Percentiles rank a stretch among this genome's conserved stretches.
Conservation (phyloP, 1,284 basidiomycete genomes). For the Mycosarcoma mackinlayi region DNA sequence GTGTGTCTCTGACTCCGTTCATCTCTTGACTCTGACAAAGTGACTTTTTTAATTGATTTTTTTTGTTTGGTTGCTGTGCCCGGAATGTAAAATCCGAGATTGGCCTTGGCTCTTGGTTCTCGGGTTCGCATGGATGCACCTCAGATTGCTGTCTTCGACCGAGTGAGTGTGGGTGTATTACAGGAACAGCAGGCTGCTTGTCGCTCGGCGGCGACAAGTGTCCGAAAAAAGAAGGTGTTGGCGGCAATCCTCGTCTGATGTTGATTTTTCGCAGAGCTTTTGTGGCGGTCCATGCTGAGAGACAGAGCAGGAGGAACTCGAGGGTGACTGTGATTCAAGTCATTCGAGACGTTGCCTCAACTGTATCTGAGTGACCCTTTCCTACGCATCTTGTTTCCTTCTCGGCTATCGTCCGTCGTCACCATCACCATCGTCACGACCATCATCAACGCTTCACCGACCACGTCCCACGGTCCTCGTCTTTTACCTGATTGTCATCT, state of each 20-base stretch:
- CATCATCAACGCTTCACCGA: slow-evolving; percentile 3
- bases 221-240: slow-evolving; percentile 1
- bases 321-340: no score
- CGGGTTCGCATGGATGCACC: no score
- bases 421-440: background rate
- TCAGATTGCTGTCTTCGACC: no score
- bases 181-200: no score
- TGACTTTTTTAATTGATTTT: no score
- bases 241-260: no score
- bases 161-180: no score
- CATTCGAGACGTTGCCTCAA: no score
- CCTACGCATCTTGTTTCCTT: background rate
- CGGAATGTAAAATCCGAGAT: slow-evolving; percentile 26
- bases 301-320: background rate
- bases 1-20: no score
- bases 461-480: slow-evolving; percentile 1
- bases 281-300: background rate
- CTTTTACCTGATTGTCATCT: background rate
- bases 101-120: no score
- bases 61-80: background rate
- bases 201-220: background rate
- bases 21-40: no score
- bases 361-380: background rate
- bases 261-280: no score
- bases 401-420: background rate